Conservation (phyloP, 495 filamentous ascomycete species). For the Podospora comata region DNA sequence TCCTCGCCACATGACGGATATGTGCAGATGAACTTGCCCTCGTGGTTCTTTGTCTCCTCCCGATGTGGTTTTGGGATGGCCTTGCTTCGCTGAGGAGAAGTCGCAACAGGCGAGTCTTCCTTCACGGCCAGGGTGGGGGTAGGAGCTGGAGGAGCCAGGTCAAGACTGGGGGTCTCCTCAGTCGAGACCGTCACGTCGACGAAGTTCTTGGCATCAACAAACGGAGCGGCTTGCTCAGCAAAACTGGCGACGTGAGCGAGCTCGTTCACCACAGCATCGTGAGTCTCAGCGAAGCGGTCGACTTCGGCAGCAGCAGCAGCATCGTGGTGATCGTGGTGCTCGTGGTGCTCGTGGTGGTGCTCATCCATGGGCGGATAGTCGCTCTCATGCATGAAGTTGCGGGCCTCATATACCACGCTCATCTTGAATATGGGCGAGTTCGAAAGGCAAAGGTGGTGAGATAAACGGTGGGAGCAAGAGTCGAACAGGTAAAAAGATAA, state of each 20-base stretch:
- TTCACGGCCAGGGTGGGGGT: slow-evolving; percentile 10
- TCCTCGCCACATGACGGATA: slow-evolving; percentile 56
- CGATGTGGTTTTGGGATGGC: slow-evolving; percentile 50
- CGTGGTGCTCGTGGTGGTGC: slow-evolving; percentile 28
- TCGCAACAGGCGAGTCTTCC: slow-evolving; percentile 27
- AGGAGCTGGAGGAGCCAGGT: neutral
- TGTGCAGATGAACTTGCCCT: slow-evolving; percentile 70
- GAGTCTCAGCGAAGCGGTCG: slow-evolving; percentile 30
- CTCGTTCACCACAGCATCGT: slow-evolving; percentile 32
- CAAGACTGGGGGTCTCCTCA: slow-evolving; percentile 16
- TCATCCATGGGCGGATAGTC: slow-evolving; percentile 37
- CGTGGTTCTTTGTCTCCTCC: slow-evolving; percentile 51
- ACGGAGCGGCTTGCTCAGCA: slow-evolving; percentile 15
- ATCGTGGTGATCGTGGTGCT: slow-evolving; percentile 26
- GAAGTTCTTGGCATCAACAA: slow-evolving; percentile 7
- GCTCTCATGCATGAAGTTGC: slow-evolving; percentile 36
- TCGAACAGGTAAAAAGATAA: neutral
- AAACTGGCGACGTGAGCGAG: slow-evolving; percentile 31
- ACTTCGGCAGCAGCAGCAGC: slow-evolving; percentile 21
- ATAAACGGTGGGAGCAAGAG: neutral
- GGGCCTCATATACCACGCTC: slow-evolving; percentile 43
- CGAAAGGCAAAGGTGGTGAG: neutral
- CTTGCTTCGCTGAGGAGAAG: slow-evolving; percentile 40
- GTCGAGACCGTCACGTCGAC: slow-evolving; percentile 24
- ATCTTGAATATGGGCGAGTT: slow-evolving; percentile 29